Base-by-base conservation (phyloP, 306 rosid species). In the Acacia melanoxylon region DNA sequence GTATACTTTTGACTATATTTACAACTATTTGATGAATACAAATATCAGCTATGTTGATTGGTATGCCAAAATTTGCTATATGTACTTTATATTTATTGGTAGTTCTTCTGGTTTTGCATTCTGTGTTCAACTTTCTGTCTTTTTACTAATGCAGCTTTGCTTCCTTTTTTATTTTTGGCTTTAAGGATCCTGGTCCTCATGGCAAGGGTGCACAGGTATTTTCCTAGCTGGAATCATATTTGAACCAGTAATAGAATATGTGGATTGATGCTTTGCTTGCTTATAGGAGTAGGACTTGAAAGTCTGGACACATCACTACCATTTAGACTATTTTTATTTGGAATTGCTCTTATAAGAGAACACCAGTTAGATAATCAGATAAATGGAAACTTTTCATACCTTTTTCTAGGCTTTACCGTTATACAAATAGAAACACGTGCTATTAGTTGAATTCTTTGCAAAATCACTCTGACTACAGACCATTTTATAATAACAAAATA, bases 181-280 rank as follows among this genome's bases (percentile, higher is more conserved):
- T 94, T 83, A 83, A 96, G 86, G 99, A 96, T 88, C 99, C 99
- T 25, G 97, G 98, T 84, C 99, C 99, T 4, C 97, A 94, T 78
- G 99, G 98, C 77, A 94, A 96, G 97, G 99, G 97, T 78, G 99
- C 98, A 63, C 99, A 96, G 99, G 99, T 96, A 63, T 91, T 76
- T 48, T 72, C 68, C 78, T 76, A 59, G 83, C 69, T 66, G 16
- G 68, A 74, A 52, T 78, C 76, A 62, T 33, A 67, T 72, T 77
- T 76, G 71, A 49, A 72, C 45, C 76, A 16, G 52, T 35, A 37
- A 54, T 71, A 49, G 79, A 85, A 83, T 24, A 71, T 78, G 29
- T 80, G 5, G 63, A 75, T 46, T 51, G 62, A 77, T 16, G 76
- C 27, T 66, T 29, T 5, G 44, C 81, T 8, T 46, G 46, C 19